phyloP scores from a whole-genome alignment of 2,329 filamentous ascomycete genomes.

The Diaporthe sp. region DNA sequence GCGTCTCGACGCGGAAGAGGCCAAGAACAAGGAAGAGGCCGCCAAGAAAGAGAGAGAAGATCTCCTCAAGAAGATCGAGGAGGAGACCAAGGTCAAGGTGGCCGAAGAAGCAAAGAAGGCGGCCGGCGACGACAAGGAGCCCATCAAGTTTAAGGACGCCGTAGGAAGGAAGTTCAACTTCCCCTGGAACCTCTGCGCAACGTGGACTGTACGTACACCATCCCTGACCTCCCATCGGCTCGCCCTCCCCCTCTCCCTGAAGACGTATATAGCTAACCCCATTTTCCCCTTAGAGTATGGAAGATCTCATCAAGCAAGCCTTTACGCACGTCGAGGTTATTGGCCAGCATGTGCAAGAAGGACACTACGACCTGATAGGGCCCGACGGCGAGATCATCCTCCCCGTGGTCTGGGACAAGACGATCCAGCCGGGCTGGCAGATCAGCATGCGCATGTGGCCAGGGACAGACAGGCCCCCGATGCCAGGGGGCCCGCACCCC shows the following conservation, averaged over 20 bases:
- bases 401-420: slow-evolving; percentile 84
- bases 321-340: slow-evolving; percentile 84
- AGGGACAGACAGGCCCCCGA: slow-evolving; percentile 58
- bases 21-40: slow-evolving; percentile 45
- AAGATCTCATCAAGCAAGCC: slow-evolving; percentile 86
- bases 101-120: slow-evolving; percentile 59
- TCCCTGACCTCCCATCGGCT: not conserved
- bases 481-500: slow-evolving; percentile 36
- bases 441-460: slow-evolving; percentile 73
- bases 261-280: not conserved
- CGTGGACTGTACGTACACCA: slow-evolving; percentile 77
- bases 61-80: slow-evolving; percentile 53
- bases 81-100: slow-evolving; percentile 54
- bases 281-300: slow-evolving; percentile 75
- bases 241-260: too few species aligned
- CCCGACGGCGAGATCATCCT: slow-evolving; percentile 87
- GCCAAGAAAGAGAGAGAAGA: slow-evolving; percentile 58
- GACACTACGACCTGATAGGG: slow-evolving; percentile 84
- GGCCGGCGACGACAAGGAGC: slow-evolving; percentile 75
- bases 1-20: slow-evolving; percentile 58
- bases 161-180: slow-evolving; percentile 94
- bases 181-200: slow-evolving; percentile 86
- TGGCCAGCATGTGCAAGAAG: slow-evolving; percentile 80
- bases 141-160: slow-evolving; percentile 92
- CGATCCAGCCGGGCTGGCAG: slow-evolving; percentile 82